A percentile compares a stretch with the other conserved stretches of the same genome.
phyloP scores from a whole-genome alignment of 2,329 filamentous ascomycete species.

The Leptosphaerulina australis region DNA sequence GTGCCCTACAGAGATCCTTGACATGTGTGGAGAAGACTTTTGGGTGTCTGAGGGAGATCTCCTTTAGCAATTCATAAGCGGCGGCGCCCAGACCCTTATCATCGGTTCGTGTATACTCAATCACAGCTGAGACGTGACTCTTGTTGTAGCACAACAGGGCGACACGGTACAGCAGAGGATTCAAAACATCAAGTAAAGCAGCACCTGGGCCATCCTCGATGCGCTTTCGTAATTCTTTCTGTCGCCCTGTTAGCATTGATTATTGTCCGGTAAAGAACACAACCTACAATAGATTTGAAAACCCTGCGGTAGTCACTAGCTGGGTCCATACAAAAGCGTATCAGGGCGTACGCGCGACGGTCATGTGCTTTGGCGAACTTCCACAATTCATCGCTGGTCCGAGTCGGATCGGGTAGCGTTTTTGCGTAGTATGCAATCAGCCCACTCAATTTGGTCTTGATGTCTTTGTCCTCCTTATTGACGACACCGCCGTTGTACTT shows the following conservation, averaged over 20 bases:
- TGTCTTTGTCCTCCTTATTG: conserved; percentile 69
- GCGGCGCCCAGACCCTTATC: conserved; percentile 76
- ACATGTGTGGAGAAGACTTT: conserved; percentile 93
- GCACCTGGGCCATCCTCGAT: conserved; percentile 70
- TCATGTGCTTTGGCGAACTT: conserved; percentile 93
- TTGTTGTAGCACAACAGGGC: conserved; percentile 89
- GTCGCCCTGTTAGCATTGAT: conserved; percentile 15
- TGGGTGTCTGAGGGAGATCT: conserved; percentile 88
- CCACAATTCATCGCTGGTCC: conserved; percentile 77
- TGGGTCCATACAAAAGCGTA: conserved; percentile 81
- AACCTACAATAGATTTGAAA: conserved; percentile 71
- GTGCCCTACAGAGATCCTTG: conserved; percentile 84
- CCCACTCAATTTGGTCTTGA: conserved; percentile 72
- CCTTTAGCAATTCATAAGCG: conserved; percentile 87
- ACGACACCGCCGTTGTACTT: conserved; percentile 87
- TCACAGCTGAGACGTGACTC: conserved; percentile 88
- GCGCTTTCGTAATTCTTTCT: conserved; percentile 82
- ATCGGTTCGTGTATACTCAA: conserved; percentile 84
- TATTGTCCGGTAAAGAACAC: background rate
- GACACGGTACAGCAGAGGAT: conserved; percentile 81
- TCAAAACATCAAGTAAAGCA: conserved; percentile 77
- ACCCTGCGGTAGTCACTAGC: conserved; percentile 93
- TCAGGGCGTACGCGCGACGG: conserved; percentile 84
- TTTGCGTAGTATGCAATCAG: conserved; percentile 75
- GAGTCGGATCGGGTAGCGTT: conserved; percentile 75